These are phyloP conservation scores for Cyclocybe cylindracea DNA, from an alignment of 768 basidiomycete species.

Conservation along the genomic window DNA sequence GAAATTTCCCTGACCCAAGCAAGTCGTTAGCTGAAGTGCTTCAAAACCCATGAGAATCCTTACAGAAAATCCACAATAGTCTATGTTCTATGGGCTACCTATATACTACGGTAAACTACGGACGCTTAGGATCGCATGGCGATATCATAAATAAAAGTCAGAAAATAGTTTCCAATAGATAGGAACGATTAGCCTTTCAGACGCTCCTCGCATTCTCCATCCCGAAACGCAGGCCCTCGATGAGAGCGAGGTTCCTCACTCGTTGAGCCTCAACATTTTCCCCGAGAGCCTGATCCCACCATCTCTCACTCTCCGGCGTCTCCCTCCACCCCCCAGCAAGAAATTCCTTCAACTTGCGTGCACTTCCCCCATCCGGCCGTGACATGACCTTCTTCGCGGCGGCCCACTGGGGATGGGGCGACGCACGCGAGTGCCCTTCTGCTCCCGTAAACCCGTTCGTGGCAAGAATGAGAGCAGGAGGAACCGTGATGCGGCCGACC, in stretches of 20 bases:
- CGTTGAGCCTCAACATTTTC: slow-evolving; percentile 45
- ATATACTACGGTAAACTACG: no score
- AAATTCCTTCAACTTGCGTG: slow-evolving; percentile 39
- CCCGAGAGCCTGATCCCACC: slow-evolving; percentile 68
- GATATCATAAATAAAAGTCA: no score
- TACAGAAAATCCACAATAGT: no score
- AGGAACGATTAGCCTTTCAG: not conserved
- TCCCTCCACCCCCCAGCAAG: slow-evolving; percentile 63
- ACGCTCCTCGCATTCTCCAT: slow-evolving; percentile 32
- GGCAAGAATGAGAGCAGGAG: slow-evolving; percentile 63
- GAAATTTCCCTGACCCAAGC: no score
- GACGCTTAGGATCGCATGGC: no score
- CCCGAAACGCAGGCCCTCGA: slow-evolving; percentile 36
- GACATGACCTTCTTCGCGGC: slow-evolving; percentile 37
- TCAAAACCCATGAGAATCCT: no score
- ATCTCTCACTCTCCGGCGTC: slow-evolving; percentile 56
- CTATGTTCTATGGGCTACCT: no score
- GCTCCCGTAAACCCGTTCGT: slow-evolving; percentile 54
- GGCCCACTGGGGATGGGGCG: slow-evolving; percentile 52
- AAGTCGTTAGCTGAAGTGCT: no score
- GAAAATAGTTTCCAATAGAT: no score
- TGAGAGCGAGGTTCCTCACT: slow-evolving; percentile 28
- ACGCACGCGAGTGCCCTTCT: slow-evolving; percentile 35
- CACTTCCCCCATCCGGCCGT: slow-evolving; percentile 31
- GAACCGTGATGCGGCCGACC: slow-evolving; percentile 69